These are phyloP conservation scores for Cronartium ribicola DNA, from an alignment of 1,284 basidiomycete genomes.

Conservation along the genomic window DNA sequence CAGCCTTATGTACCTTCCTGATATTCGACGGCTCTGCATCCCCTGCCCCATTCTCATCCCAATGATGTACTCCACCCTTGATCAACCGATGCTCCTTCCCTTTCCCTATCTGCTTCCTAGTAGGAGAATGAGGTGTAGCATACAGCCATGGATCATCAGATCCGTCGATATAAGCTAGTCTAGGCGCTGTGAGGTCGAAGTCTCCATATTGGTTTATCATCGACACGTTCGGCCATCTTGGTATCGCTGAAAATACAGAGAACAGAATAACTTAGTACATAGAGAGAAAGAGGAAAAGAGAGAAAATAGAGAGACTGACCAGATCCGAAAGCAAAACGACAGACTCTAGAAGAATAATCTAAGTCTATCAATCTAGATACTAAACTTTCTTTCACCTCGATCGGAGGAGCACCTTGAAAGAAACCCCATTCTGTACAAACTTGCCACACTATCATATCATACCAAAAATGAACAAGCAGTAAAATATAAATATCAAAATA, in stretches of 20 bases:
- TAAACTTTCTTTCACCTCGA: conserved; percentile 46
- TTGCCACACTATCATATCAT: conserved; percentile 37
- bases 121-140: conserved; percentile 48
- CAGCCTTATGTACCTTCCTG: conserved; percentile 45
- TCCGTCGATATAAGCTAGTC: conserved; percentile 49
- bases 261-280: background rate
- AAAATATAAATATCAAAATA: background rate
- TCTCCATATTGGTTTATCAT: conserved; percentile 47
- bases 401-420: conserved; percentile 47
- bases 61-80: conserved; percentile 50
- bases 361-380: conserved; percentile 48
- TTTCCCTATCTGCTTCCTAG: conserved; percentile 48
- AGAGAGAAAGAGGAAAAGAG: background rate
- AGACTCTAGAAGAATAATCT: conserved; percentile 45
- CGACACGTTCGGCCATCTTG: conserved; percentile 46
- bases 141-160: conserved; percentile 49
- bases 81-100: conserved; percentile 48
- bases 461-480: background rate
- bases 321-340: conserved; percentile 46
- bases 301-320: conserved; percentile 27
- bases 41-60: conserved; percentile 47
- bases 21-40: conserved; percentile 47
- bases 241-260: conserved; percentile 45
- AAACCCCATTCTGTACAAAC: conserved; percentile 49
- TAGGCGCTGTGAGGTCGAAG: conserved; percentile 45